Base-by-base conservation (phyloP, 345 rosid genomes). In the Citrus trifoliata region DNA sequence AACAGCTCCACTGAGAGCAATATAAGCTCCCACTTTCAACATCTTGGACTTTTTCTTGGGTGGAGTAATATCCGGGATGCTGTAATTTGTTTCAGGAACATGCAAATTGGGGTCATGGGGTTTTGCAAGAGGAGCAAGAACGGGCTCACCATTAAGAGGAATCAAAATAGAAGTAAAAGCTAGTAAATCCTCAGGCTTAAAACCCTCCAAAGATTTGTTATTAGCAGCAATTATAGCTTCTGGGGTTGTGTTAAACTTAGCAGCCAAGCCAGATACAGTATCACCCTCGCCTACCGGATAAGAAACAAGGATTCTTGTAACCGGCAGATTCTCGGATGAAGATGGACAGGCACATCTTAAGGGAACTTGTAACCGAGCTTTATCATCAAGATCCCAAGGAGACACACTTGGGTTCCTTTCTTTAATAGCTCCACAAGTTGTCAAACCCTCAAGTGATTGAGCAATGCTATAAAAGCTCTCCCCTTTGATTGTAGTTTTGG, bases 371-470 rank as follows among this genome's bases (percentile, higher is more conserved):
- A 94, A 53, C 58, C 59, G 84, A 48, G 80, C 82, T 22, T 83
- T 88, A 38, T 85, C 92, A 62, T 16, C 66, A 10, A 91, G 90
- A 61, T 70, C 81, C 83, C 82, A 84, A 2, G 88, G 89, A 7
- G 85, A 85, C 35, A 89, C 80, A 1, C 88, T 75, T 1, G 89
- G 91, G 76, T 93, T 92, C 75, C 82, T 85, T 53, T 85, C 88
- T 67, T 82, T 73, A 64, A 93, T 85, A 10, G 92, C 92, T 67
- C 82, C 82, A 86, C 93, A 93, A 37, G 92, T 82, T 42, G 95
- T 93, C 78, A 95, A 84, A 75, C 97, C 97, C 76, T 88, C 88
- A 6, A 93, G 80, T 5, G 97, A 88, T 53, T 85, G 87, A 27
- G 93, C 82, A 73, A 94, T 86, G 78, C 87, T 77, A 71, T 77